Evolutionary conservation across 78 protist species (phyloP).

Genomic region (Cavenderia fasciculata): DNA sequence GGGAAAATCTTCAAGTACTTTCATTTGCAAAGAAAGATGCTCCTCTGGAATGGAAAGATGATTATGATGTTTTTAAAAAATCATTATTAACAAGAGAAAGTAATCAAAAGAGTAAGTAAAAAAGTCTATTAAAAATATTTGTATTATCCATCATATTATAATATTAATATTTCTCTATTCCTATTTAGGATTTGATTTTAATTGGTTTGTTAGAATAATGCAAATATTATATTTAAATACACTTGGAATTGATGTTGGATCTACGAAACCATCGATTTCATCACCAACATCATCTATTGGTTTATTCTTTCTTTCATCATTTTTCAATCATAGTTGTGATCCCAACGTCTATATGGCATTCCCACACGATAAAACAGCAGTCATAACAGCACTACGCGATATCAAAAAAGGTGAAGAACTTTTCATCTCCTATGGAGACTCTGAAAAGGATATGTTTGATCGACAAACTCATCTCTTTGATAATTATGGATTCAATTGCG

Average conservation of each 20-base stretch:
- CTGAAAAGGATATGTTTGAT: conserved; percentile 24
- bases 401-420: conserved; percentile 54
- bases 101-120: conserved; percentile 1
- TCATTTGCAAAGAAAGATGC: conserved; percentile 70
- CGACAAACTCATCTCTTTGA: conserved; percentile 53
- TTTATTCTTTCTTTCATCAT: conserved; percentile 28
- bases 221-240: conserved; percentile 59
- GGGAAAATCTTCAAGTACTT: conserved; percentile 54
- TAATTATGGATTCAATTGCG: conserved; percentile 66
- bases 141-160: neutral
- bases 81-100: neutral
- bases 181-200: conserved; percentile 36
- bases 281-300: conserved; percentile 62
- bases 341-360: conserved; percentile 45
- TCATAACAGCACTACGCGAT: neutral
- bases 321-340: conserved; percentile 60
- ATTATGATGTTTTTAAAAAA: conserved; percentile 21
- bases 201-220: conserved; percentile 66
- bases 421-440: conserved; percentile 34
- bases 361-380: conserved; percentile 19
- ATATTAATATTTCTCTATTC: neutral
- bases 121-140: neutral
- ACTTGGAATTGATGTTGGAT: conserved; percentile 46
- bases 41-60: conserved; percentile 76
- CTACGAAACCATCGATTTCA: conserved; percentile 1